These are phyloP conservation scores for Zoysia japonica DNA, from an alignment of 176 grass and related monocot species.

Conservation along the genomic window DNA sequence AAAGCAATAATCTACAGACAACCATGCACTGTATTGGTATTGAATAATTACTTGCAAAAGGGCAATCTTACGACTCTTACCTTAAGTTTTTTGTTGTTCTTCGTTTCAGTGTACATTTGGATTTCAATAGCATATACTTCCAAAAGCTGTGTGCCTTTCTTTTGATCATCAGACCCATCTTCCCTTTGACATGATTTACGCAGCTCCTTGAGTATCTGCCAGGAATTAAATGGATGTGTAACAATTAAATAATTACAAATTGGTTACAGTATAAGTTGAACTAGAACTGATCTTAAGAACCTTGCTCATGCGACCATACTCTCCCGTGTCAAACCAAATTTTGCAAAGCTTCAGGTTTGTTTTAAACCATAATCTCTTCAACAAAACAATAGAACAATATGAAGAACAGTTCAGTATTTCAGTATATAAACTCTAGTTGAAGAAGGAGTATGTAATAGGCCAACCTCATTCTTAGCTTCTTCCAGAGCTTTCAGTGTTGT, in stretches of 20 bases:
- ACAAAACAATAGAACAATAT: conserved; percentile 22
- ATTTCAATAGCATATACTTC: conserved; percentile 99
- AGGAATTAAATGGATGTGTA: conserved; percentile 3
- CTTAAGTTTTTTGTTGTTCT: conserved; percentile 99
- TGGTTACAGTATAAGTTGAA: background rate
- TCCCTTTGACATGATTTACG: conserved; percentile 96
- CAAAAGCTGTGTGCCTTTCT: conserved; percentile 99
- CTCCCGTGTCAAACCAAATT: conserved; percentile 98
- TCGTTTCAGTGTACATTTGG: conserved; percentile 99
- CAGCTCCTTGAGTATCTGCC: conserved; percentile 80
- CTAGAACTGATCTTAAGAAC: conserved; percentile 43
- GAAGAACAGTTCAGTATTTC: background rate
- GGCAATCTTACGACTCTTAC: conserved; percentile 21
- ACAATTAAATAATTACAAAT: background rate
- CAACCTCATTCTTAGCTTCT: conserved; percentile 96
- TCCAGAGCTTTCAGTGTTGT: conserved; percentile 94
- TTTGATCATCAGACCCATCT: conserved; percentile 99
- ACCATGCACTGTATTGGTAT: background rate
- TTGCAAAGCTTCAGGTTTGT: conserved; percentile 99
- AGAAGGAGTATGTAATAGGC: background rate
- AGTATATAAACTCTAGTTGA: background rate
- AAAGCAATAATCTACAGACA: background rate
- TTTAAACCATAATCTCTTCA: conserved; percentile 98
- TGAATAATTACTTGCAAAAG: conserved; percentile 2
- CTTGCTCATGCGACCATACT: conserved; percentile 98